Conservation (phyloP, 1,139 yeast species). For the Kurtzmaniella quercitrusa region DNA sequence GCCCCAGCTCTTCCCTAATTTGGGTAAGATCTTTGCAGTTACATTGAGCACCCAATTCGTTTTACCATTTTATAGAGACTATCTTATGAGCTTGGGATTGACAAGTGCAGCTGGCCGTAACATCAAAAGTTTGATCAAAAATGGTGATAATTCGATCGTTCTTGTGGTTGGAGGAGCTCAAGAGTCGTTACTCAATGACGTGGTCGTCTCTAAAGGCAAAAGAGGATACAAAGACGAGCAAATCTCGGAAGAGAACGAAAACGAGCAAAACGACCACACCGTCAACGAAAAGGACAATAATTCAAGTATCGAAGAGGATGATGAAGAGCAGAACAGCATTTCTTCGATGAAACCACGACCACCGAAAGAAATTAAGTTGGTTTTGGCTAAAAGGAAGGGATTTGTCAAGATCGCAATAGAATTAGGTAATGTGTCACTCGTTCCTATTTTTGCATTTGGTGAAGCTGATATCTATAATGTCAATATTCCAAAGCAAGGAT, state of each 20-base stretch:
- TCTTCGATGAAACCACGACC: not conserved
- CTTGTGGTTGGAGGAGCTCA: slow-evolving; percentile 96
- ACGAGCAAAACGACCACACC: not conserved
- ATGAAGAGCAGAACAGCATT: slow-evolving; percentile 21
- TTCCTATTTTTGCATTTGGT: slow-evolving; percentile 90
- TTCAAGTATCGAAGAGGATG: slow-evolving; percentile 6
- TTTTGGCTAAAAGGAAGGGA: slow-evolving; percentile 77
- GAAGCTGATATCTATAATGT: slow-evolving; percentile 79
- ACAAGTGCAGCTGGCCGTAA: slow-evolving; percentile 81
- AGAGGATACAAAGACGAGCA: slow-evolving; percentile 39
- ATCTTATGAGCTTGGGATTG: slow-evolving; percentile 73
- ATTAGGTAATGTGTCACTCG: slow-evolving; percentile 70
- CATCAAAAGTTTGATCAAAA: slow-evolving; percentile 57
- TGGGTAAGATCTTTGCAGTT: slow-evolving; percentile 65
- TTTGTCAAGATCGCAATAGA: slow-evolving; percentile 84
- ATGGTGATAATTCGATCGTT: slow-evolving; percentile 72
- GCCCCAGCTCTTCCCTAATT: slow-evolving; percentile 70
- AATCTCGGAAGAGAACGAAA: slow-evolving; percentile 6
- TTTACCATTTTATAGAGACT: slow-evolving; percentile 87
- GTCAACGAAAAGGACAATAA: not conserved
- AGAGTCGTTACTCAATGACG: slow-evolving; percentile 62
- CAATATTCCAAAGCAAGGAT: slow-evolving; percentile 48
- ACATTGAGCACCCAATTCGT: slow-evolving; percentile 83
- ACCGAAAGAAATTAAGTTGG: slow-evolving; percentile 39
- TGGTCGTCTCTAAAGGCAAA: slow-evolving; percentile 43